Evolutionary conservation across 2,329 filamentous ascomycete species (phyloP), one percentile per base, ranked within the genome.

Genomic region (Madurella fahalii): DNA sequence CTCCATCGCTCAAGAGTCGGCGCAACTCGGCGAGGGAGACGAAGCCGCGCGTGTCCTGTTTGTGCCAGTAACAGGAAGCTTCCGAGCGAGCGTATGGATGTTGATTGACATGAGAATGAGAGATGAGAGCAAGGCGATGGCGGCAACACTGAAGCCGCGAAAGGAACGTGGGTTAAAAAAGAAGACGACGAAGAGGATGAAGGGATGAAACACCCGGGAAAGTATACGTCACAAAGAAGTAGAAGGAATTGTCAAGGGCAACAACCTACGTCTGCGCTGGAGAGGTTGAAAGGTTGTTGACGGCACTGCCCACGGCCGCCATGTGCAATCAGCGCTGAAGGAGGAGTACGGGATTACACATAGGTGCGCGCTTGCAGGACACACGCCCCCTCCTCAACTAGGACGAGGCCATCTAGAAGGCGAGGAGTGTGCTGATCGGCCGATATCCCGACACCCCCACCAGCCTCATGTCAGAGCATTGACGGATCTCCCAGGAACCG

Each of bases 1-100:
- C 46, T 60, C 60, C 61, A 64, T 64, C 17, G 47, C 54, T 42
- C 9, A 8, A 25, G 18, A 30, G 37, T 40, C 34, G 18, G 20
- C 39, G 39, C 12, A 12, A 12, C 31, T 34, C 31, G 12, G 34
- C 40, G 40, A 44, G 45, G 5, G 15, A 18, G 16, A 32, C n/a
- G 11, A 20, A 40, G n/a, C 40, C 13, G 34, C 13, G 34, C 15
- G 13, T 18, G 31, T 42, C 42, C 32, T 47, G 30, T 44, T 31
- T 47, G 30, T 25, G 30, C 44, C 40, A 12, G 48, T 40, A 51
- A 48, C 31, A 47, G 44, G 31, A 37, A 44, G 53, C 43, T 47
- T 37, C n/a, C 20, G 25, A 44, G 45, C 41, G 48, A 44, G 30
- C 34, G 44, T 40, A 9, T 34, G 18, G 18, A 5, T 16, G 16